These are phyloP conservation scores for Eimeria acervulina DNA, from an alignment of 169 alveolate species.

Conservation along the genomic window DNA sequence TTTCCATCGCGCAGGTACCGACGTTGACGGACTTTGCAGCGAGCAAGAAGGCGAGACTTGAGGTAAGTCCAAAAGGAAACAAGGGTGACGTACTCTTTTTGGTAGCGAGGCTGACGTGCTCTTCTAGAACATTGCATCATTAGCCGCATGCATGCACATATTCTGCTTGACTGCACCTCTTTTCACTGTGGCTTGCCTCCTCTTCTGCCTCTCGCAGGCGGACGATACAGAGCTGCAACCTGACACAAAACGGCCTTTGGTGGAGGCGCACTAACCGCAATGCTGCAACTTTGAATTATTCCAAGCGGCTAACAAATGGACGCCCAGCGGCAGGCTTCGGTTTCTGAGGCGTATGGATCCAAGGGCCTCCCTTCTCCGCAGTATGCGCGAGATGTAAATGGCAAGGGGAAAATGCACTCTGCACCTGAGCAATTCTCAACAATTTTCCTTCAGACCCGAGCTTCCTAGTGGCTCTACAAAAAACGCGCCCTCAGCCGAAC, in stretches of 20 bases:
- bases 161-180: background rate
- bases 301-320: background rate
- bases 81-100: background rate
- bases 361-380: background rate
- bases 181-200: background rate
- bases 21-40: constrained; percentile 53
- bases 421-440: background rate
- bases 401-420: background rate
- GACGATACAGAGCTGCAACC: background rate
- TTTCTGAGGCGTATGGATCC: background rate
- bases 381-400: background rate
- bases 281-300: background rate
- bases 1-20: constrained; percentile 34
- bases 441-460: background rate
- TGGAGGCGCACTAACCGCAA: constrained; percentile 50
- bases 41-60: constrained; percentile 34
- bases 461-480: background rate
- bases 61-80: background rate
- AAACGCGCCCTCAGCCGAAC: background rate
- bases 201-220: background rate
- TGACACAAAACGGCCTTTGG: constrained; percentile 1
- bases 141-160: background rate
- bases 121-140: background rate
- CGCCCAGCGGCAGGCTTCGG: background rate
- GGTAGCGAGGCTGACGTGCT: background rate